phyloP scores from a whole-genome alignment of 176 grass and related monocot genomes.

The Areca catechu region DNA sequence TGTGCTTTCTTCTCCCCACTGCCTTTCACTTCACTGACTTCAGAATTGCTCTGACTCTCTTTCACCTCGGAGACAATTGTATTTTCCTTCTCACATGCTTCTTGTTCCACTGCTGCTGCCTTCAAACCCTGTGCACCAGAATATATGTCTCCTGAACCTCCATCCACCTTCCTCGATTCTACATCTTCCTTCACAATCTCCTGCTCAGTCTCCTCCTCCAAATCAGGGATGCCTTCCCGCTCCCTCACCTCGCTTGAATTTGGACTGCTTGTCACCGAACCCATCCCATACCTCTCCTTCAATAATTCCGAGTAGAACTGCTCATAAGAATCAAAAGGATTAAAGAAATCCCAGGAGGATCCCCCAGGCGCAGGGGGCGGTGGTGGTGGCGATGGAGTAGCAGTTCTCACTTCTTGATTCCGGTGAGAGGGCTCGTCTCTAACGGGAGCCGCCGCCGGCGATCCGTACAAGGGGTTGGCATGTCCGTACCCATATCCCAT shows the following conservation, averaged over 20 bases:
- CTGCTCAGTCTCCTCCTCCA: constrained; percentile 83
- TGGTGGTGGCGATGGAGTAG: constrained; percentile 25
- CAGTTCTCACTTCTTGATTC: constrained; percentile 1
- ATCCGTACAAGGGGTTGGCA: constrained; percentile 33
- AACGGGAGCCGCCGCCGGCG: background rate
- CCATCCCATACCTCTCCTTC: constrained; percentile 9
- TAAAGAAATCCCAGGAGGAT: constrained; percentile 79
- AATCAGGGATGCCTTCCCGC: constrained; percentile 80
- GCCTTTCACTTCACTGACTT: constrained; percentile 18
- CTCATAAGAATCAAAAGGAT: constrained; percentile 59
- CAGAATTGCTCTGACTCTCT: no score
- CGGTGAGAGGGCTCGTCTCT: constrained; percentile 2
- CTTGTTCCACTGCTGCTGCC: background rate
- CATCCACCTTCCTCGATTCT: constrained; percentile 32
- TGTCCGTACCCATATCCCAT: constrained; percentile 36
- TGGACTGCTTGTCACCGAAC: constrained; percentile 54
- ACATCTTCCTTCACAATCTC: constrained; percentile 46
- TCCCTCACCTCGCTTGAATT: constrained; percentile 85
- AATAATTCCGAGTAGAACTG: constrained; percentile 29
- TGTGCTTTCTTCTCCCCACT: constrained; percentile 13
- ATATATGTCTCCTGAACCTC: constrained; percentile 13
- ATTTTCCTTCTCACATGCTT: no score
- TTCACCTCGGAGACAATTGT: no score
- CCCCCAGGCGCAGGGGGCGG: constrained; percentile 36
- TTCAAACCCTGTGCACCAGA: background rate